Evolutionary conservation across 1,284 basidiomycete genomes (phyloP), one percentile per base, ranked within the genome.

Genomic region (Schizophyllum commune): DNA sequence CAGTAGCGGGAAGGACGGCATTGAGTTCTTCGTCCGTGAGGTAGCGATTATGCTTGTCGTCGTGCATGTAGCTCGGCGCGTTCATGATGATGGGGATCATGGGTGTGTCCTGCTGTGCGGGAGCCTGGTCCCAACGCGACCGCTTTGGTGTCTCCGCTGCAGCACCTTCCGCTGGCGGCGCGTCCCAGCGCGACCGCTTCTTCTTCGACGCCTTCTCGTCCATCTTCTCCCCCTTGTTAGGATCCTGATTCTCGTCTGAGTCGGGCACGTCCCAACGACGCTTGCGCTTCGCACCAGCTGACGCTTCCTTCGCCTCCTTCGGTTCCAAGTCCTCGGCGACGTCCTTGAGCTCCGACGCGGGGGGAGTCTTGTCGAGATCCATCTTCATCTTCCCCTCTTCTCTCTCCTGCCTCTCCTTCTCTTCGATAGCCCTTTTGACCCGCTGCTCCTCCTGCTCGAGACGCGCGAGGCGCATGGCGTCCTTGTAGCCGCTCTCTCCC

Each of bases 11-110:
- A 55, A 99, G 86, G 62, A 98, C 81, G 33, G 87, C 86, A 68
- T 99, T 89, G 59, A 99, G 86, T 77, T 99, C 97, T 70, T 98
- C 96, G 74, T 99, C 96, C 5, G 92, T 88, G 59, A 99, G 87
- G 69, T 92, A 95, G 17, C 94, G 85, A 70, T 98, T 98, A 71
- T 97, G 90, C 70, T 95, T 95, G 76, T 98, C 95, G 69, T 95
- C 92, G 60, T 88, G 85, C 80, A 86, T 86, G 68, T 90, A 77
- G 56, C 89, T 88, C 0, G 90, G 90, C 0, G 87, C 86, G 67
- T 94, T 92, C 88, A 94, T 93, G 69, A 92, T 88, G 59, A 92
- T 91, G 57, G 82, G 85, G 1, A 80, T 80, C 83, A 88, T 85
- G 4, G 89, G 87, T 1, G 72, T 76, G 53, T 89, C 84, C 61